Conservation (phyloP, 2,329 filamentous ascomycete species). For the Alternaria sp. region DNA sequence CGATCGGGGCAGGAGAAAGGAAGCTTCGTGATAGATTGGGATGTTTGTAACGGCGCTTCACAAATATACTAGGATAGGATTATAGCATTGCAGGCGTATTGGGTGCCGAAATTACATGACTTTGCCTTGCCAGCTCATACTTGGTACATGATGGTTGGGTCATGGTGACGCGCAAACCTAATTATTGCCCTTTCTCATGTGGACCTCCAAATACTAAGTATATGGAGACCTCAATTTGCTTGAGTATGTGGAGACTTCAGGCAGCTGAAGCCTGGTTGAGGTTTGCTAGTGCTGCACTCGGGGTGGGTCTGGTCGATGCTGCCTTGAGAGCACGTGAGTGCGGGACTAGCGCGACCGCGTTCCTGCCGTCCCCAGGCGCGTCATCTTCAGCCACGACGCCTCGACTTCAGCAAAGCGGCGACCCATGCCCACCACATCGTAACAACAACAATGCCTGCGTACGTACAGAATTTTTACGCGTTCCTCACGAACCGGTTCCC, state of each 20-base stretch:
- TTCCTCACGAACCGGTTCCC: neutral
- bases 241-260: neutral
- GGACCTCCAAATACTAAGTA: neutral
- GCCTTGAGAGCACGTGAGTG: conserved; percentile 17
- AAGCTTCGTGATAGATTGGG: conserved; percentile 25
- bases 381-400: conserved; percentile 37
- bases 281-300: conserved; percentile 9
- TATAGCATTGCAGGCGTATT: neutral
- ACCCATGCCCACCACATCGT: conserved; percentile 31
- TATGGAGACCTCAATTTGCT: neutral
- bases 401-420: conserved; percentile 29
- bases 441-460: conserved; percentile 45
- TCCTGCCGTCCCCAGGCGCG: conserved; percentile 33
- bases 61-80: neutral
- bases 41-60: neutral
- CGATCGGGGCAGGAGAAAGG: conserved; percentile 40
- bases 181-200: neutral
- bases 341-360: conserved; percentile 28
- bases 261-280: neutral
- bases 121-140: neutral
- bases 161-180: neutral
- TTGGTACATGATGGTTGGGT: neutral
- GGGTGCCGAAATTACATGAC: neutral
- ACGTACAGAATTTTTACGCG: conserved; percentile 19
- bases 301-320: neutral